These are phyloP conservation scores for Scytalidium lignicola DNA, from an alignment of 2,329 filamentous ascomycete species.

Conservation along the genomic window DNA sequence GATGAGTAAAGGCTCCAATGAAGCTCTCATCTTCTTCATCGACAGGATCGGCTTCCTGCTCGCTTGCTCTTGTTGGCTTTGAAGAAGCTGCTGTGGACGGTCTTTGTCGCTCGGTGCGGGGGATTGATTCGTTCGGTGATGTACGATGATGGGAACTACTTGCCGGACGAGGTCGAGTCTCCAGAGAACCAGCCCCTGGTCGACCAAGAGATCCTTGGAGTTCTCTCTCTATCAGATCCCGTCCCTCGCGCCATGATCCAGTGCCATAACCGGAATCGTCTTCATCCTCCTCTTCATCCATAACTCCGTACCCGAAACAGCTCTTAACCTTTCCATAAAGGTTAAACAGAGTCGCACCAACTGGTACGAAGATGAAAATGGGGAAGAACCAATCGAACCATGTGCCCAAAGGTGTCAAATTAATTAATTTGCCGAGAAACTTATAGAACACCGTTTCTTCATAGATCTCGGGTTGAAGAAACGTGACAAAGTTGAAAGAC, in stretches of 20 bases:
- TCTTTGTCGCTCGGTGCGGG: constrained; percentile 24
- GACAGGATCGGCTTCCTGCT: constrained; percentile 31
- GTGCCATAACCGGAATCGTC: constrained; percentile 63
- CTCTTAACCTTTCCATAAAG: constrained; percentile 79
- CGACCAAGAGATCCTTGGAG: constrained; percentile 56
- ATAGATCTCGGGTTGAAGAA: constrained; percentile 70
- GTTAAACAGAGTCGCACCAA: constrained; percentile 81
- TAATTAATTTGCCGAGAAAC: constrained; percentile 79
- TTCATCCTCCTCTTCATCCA: constrained; percentile 69
- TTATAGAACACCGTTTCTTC: constrained; percentile 76
- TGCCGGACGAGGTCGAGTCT: constrained; percentile 17
- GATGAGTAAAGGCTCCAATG: constrained; percentile 75
- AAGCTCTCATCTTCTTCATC: constrained; percentile 72
- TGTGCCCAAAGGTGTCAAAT: constrained; percentile 74
- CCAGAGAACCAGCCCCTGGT: constrained; percentile 24
- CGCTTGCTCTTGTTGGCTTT: constrained; percentile 13
- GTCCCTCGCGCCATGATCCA: constrained; percentile 86
- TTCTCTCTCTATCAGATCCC: constrained; percentile 85
- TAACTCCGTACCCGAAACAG: constrained; percentile 68
- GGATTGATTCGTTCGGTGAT: constrained; percentile 21
- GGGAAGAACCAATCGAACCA: constrained; percentile 90
- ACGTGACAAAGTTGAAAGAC: constrained; percentile 94
- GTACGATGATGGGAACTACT: constrained; percentile 22
- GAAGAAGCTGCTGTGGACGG: constrained; percentile 25
- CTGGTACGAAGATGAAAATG: constrained; percentile 78